phyloP scores from a whole-genome alignment of 305 asterid genomes.

The Fraxinus velutina region DNA sequence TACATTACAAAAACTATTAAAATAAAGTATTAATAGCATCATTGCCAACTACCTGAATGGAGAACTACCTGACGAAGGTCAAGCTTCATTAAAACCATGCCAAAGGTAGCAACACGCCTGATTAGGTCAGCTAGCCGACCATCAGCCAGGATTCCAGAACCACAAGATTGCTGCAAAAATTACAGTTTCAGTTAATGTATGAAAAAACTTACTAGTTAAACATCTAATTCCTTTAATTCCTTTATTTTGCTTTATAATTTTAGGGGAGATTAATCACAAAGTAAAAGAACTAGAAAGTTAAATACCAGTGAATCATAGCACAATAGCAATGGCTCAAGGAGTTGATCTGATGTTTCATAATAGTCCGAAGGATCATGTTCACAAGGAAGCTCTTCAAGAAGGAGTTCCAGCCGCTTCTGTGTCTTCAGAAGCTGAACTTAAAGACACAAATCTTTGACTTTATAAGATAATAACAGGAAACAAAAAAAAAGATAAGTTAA shows the following conservation, averaged over 20 bases:
- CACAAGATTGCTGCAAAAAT: slow-evolving; percentile 71
- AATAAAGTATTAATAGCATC: slow-evolving; percentile 6
- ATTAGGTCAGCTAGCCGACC: slow-evolving; percentile 90
- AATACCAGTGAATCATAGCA: slow-evolving; percentile 86
- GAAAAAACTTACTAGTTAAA: neutral
- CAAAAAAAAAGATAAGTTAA: slow-evolving; percentile 5
- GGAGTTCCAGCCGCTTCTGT: slow-evolving; percentile 78
- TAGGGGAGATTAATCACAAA: neutral
- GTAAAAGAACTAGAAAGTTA: neutral
- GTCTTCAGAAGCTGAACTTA: slow-evolving; percentile 72
- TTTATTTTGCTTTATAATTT: neutral
- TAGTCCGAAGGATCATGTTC: slow-evolving; percentile 74
- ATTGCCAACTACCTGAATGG: neutral
- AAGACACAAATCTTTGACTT: slow-evolving; percentile 5
- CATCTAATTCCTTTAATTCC: neutral
- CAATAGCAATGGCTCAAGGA: slow-evolving; percentile 76
- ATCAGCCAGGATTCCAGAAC: slow-evolving; percentile 88
- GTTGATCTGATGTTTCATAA: slow-evolving; percentile 84
- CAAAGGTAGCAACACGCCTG: slow-evolving; percentile 83
- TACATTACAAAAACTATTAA: slow-evolving; percentile 24
- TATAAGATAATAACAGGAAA: neutral
- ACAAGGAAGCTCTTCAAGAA: slow-evolving; percentile 92
- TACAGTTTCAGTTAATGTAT: slow-evolving; percentile 15
- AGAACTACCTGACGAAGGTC: slow-evolving; percentile 89
- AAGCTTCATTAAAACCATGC: slow-evolving; percentile 94